Percentiles rank a stretch among this genome's conserved stretches.
These are phyloP conservation scores for Eucalyptus leucophloia DNA, from an alignment of 345 rosid genomes.

Conservation along the genomic window DNA sequence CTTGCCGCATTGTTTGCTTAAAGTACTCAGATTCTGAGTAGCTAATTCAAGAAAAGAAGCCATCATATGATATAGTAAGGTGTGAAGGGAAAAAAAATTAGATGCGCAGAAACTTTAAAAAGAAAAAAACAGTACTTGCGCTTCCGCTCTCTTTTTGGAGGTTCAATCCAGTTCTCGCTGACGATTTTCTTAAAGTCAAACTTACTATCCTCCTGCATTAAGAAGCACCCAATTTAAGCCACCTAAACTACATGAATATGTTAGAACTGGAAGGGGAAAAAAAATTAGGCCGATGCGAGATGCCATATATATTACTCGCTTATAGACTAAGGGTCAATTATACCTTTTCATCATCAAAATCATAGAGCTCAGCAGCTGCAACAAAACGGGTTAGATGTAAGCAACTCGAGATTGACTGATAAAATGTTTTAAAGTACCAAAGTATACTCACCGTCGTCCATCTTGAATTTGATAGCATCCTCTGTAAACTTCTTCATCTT, in stretches of 20 bases:
- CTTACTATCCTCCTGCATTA: conserved; percentile 75
- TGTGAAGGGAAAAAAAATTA: neutral
- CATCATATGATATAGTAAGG: neutral
- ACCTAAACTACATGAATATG: too few relatives aligned
- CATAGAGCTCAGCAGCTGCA: conserved; percentile 89
- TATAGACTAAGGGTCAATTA: neutral
- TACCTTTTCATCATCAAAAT: conserved; percentile 91
- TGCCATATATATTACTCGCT: neutral
- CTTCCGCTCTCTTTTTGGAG: conserved; percentile 96
- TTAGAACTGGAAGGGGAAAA: neutral
- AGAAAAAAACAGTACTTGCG: conserved; percentile 60
- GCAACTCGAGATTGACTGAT: neutral
- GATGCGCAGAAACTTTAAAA: neutral
- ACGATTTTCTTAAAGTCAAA: conserved; percentile 91
- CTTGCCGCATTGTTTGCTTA: conserved; percentile 95
- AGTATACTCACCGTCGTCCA: conserved; percentile 88
- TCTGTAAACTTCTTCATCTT: conserved; percentile 98
- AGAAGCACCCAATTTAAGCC: neutral
- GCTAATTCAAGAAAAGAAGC: conserved; percentile 16
- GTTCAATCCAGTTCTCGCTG: conserved; percentile 96
- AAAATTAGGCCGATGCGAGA: neutral
- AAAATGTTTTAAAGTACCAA: neutral
- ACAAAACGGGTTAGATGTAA: neutral
- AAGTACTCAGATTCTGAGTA: conserved; percentile 97
- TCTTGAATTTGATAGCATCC: conserved; percentile 93